These are phyloP conservation scores for Fusarium papillatum DNA, from an alignment of 2,329 filamentous ascomycete species.

Conservation along the genomic window DNA sequence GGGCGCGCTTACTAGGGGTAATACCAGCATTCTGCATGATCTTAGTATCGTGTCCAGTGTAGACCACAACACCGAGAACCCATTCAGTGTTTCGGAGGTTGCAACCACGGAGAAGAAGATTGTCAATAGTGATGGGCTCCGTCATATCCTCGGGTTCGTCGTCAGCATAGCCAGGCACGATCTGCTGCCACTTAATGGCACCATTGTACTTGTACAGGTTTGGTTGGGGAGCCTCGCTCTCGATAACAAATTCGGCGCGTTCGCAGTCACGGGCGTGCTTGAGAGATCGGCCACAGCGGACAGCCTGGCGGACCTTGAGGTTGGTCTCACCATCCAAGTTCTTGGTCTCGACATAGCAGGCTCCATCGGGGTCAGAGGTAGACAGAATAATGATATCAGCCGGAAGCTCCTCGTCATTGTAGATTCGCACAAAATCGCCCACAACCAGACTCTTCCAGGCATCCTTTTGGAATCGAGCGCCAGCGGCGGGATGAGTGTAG, in stretches of 20 bases:
- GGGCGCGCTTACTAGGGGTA: constrained; percentile 93
- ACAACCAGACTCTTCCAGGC: constrained; percentile 97
- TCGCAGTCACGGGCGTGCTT: constrained; percentile 95
- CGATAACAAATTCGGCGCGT: constrained; percentile 85
- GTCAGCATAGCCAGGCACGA: constrained; percentile 72
- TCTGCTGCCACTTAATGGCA: constrained; percentile 88
- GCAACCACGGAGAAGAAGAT: constrained; percentile 92
- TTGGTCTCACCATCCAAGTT: constrained; percentile 99
- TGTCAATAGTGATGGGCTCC: constrained; percentile 95
- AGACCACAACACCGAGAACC: constrained; percentile 92
- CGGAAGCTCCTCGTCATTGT: constrained; percentile 95
- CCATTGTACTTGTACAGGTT: constrained; percentile 97
- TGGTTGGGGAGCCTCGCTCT: constrained; percentile 91
- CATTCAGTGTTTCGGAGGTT: constrained; percentile 97
- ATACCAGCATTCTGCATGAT: constrained; percentile 99
- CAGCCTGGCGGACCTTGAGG: constrained; percentile 91
- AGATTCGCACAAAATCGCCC: constrained; percentile 95
- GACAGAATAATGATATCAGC: constrained; percentile 94
- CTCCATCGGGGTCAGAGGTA: constrained; percentile 93
- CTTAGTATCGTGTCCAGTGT: constrained; percentile 96
- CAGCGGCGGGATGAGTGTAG: constrained; percentile 72
- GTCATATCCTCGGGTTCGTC: constrained; percentile 82
- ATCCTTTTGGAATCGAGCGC: constrained; percentile 91
- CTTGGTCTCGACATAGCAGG: constrained; percentile 98
- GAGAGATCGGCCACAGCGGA: constrained; percentile 86